phyloP scores from a whole-genome alignment of 768 basidiomycete species.

The Hydnomerulius pinastri region DNA sequence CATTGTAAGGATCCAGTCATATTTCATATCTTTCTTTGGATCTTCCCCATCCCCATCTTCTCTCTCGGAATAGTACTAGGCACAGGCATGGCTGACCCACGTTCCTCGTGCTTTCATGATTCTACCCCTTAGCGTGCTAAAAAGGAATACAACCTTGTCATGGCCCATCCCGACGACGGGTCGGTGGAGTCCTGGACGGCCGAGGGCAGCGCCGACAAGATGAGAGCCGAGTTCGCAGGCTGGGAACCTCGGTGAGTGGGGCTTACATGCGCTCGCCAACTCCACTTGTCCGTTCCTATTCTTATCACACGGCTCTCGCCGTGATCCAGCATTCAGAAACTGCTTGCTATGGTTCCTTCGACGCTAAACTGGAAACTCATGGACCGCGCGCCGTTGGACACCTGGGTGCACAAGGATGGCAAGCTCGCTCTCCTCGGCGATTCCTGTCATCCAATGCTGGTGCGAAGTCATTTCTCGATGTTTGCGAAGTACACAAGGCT shows the following conservation, averaged over 20 bases:
- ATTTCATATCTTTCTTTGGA: background rate
- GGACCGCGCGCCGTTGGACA: conserved; percentile 48
- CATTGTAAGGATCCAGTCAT: conserved; percentile 35
- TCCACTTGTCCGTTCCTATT: background rate
- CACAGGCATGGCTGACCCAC: background rate
- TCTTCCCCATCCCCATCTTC: background rate
- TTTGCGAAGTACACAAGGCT: background rate
- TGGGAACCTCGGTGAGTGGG: conserved; percentile 50
- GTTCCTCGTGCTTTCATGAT: no score
- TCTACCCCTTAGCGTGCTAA: conserved; percentile 30
- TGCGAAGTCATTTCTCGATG: conserved; percentile 8
- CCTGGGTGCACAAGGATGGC: conserved; percentile 49
- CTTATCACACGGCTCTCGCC: background rate
- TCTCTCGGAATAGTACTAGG: background rate
- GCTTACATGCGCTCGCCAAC: background rate
- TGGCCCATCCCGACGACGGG: conserved; percentile 42
- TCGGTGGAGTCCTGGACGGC: conserved; percentile 47
- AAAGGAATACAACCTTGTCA: conserved; percentile 47
- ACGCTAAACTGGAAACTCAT: conserved; percentile 50
- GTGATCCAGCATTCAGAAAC: conserved; percentile 42
- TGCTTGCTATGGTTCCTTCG: conserved; percentile 45
- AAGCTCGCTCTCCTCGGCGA: conserved; percentile 53
- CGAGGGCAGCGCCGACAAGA: conserved; percentile 44
- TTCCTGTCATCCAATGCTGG: conserved; percentile 58
- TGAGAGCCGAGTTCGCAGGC: conserved; percentile 46